These are phyloP conservation scores for Cordyceps militaris DNA, from an alignment of 2,329 filamentous ascomycete species.

Conservation along the genomic window DNA sequence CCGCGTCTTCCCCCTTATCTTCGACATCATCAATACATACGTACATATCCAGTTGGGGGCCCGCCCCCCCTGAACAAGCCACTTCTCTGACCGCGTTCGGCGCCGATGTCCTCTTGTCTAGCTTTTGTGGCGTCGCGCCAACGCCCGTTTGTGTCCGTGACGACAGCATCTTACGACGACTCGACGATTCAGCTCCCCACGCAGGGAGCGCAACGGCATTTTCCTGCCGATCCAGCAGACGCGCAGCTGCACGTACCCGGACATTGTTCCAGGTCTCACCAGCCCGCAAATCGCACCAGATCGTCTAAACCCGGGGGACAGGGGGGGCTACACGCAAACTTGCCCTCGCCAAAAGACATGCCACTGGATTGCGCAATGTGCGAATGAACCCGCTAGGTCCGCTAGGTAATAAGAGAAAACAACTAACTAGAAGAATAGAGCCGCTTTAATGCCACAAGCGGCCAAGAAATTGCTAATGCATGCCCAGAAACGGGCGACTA, in stretches of 20 bases:
- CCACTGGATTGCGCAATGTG: neutral
- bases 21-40: no score
- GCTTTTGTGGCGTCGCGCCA: slow-evolving; percentile 2
- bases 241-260: neutral
- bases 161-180: slow-evolving; percentile 11
- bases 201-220: neutral
- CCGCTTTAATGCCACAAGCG: neutral
- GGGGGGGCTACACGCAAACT: neutral
- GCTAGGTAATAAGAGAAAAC: neutral
- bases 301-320: neutral
- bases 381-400: neutral
- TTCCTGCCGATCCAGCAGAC: neutral
- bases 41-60: neutral
- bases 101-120: neutral
- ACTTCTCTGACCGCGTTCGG: neutral
- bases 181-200: neutral
- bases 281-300: neutral
- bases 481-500: neutral
- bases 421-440: neutral
- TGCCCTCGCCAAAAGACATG: neutral
- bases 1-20: neutral
- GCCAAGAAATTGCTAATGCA: slow-evolving; percentile 2
- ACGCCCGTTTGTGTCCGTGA: neutral
- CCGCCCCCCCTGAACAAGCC: neutral
- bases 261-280: neutral